Percentiles rank a stretch among this genome's conserved stretches.
These are phyloP conservation scores for Pythium pectinolyticum DNA, from an alignment of 352 stramenopile genomes.

Conservation along the genomic window DNA sequence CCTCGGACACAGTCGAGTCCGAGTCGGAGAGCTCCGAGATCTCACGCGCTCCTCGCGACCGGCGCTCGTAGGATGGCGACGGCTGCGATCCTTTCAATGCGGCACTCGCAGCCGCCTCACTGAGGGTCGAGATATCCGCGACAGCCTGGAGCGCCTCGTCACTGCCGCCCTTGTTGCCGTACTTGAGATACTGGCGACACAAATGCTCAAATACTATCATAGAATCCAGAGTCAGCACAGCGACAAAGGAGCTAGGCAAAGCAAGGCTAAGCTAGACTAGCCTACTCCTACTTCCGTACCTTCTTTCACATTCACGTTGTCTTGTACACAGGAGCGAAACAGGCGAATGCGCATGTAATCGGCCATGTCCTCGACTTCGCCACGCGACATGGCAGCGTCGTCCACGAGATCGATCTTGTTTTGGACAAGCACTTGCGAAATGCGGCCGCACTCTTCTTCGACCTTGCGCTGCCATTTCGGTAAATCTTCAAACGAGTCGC, in stretches of 20 bases:
- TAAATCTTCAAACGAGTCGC: conserved; percentile 68
- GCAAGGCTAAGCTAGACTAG: not conserved
- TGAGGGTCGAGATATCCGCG: conserved; percentile 56
- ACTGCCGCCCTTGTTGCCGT: conserved; percentile 26
- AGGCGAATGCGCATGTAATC: conserved; percentile 55
- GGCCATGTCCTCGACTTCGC: conserved; percentile 66
- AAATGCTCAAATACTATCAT: conserved; percentile 56
- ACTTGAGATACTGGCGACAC: conserved; percentile 51
- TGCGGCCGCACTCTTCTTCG: conserved; percentile 60
- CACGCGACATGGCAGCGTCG: conserved; percentile 53
- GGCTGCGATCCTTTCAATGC: conserved; percentile 21
- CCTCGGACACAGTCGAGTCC: conserved; percentile 28
- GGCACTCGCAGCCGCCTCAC: conserved; percentile 27
- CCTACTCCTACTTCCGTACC: conserved; percentile 20
- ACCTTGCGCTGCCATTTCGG: conserved; percentile 75
- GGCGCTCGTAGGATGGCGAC: conserved; percentile 25
- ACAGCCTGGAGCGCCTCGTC: conserved; percentile 45
- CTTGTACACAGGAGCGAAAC: conserved; percentile 66
- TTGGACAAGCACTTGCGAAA: conserved; percentile 70
- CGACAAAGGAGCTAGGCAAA: not conserved
- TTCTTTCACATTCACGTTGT: conserved; percentile 76
- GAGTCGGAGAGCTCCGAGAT: conserved; percentile 42
- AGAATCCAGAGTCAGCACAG: not conserved
- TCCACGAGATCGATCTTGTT: conserved; percentile 78
- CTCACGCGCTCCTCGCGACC: conserved; percentile 25